These are phyloP conservation scores for Mucor ambiguus DNA, from an alignment of 371 early-diverging fungal species.

Conservation along the genomic window DNA sequence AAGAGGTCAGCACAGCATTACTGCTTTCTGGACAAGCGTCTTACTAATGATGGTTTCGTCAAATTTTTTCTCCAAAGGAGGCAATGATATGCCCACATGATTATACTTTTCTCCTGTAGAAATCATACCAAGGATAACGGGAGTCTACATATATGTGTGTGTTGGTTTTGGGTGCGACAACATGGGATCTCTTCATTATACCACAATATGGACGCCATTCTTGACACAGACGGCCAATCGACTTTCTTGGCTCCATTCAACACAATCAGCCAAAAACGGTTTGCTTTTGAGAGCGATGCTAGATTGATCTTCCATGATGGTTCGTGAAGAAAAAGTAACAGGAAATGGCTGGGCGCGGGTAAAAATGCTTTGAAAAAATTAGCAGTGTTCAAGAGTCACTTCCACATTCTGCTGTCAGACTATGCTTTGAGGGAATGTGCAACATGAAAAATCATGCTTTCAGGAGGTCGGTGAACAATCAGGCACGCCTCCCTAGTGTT, in stretches of 20 bases:
- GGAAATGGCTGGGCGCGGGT: not conserved
- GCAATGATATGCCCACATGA: slow-evolving; percentile 18
- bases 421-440: not conserved
- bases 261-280: slow-evolving; percentile 21
- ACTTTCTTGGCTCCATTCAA: slow-evolving; percentile 32
- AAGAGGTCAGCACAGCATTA: not conserved
- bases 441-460: not conserved
- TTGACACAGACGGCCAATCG: slow-evolving; percentile 28
- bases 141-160: slow-evolving; percentile 24
- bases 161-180: not conserved
- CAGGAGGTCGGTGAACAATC: not conserved
- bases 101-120: slow-evolving; percentile 28
- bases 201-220: slow-evolving; percentile 34
- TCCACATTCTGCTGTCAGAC: not conserved
- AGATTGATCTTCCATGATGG: slow-evolving; percentile 30
- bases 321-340: not conserved
- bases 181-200: not conserved
- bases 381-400: not conserved
- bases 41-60: not conserved
- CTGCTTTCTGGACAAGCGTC: not conserved
- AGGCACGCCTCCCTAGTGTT: not conserved
- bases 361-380: not conserved
- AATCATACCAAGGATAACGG: slow-evolving; percentile 26
- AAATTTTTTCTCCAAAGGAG: not conserved
- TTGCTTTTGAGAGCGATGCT: slow-evolving; percentile 15